A percentile compares a stretch with the other conserved stretches of the same genome.
Conservation (phyloP, 352 stramenopile genomes). For the Pseudoperonospora humuli region DNA sequence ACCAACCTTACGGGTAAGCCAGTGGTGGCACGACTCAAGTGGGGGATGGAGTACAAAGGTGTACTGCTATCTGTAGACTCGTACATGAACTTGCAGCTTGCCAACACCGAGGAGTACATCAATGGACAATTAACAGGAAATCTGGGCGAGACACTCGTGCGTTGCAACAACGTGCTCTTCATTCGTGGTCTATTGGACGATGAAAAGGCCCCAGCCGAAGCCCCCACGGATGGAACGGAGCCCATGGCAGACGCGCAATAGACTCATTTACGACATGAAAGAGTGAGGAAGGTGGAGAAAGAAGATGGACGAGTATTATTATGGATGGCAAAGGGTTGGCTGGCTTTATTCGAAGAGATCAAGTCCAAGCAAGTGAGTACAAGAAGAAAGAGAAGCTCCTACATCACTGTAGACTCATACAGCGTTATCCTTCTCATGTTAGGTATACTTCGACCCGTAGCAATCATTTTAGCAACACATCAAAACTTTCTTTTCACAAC, state of each 20-base stretch:
- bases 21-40: conserved; percentile 97
- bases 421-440: neutral
- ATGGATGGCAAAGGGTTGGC: neutral
- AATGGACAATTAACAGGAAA: conserved; percentile 94
- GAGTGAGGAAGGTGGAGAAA: neutral
- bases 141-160: conserved; percentile 97
- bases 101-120: conserved; percentile 96
- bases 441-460: too few relatives aligned
- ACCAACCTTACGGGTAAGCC: conserved; percentile 91
- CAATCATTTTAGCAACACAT: neutral
- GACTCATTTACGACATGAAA: conserved; percentile 1
- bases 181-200: conserved; percentile 82
- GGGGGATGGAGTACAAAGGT: conserved; percentile 99
- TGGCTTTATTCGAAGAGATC: conserved; percentile 3
- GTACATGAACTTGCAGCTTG: conserved; percentile 99
- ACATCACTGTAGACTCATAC: conserved; percentile 2
- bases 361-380: conserved; percentile 2
- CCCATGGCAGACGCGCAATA: conserved; percentile 33
- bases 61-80: conserved; percentile 92
- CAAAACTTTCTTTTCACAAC: conserved; percentile 21
- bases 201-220: conserved; percentile 50
- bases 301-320: conserved; percentile 12
- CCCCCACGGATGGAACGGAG: conserved; percentile 20
- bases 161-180: conserved; percentile 99
- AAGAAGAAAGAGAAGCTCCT: conserved; percentile 2